These are phyloP conservation scores for Fusarium citri DNA, from an alignment of 2,329 filamentous ascomycete species.

Conservation along the genomic window DNA sequence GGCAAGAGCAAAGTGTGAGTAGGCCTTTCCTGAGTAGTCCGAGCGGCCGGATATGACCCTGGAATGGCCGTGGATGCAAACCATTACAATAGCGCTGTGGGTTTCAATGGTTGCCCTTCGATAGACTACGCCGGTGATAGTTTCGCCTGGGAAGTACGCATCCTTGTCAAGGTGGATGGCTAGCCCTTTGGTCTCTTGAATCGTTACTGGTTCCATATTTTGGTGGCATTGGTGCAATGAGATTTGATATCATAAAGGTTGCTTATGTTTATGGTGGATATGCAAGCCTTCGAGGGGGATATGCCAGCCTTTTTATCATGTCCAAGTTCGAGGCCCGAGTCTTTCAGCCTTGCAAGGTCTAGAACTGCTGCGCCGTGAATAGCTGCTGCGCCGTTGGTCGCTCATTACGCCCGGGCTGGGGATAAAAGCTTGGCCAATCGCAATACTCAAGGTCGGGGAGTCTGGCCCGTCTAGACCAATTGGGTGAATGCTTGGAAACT, in stretches of 20 bases:
- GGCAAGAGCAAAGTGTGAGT: constrained; percentile 17
- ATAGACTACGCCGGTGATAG: constrained; percentile 43
- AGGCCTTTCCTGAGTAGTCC: no score
- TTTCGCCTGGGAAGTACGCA: constrained; percentile 41
- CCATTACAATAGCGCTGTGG: constrained; percentile 31
- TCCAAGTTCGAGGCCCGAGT: neutral
- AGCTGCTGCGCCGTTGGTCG: neutral
- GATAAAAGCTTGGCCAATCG: neutral
- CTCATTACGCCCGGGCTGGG: neutral
- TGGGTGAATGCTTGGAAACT: no score
- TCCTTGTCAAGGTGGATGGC: constrained; percentile 23
- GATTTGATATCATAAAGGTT: neutral
- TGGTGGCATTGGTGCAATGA: neutral
- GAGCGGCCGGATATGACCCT: no score
- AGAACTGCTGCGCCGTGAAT: neutral
- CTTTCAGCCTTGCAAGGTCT: neutral
- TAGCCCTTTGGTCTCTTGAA: neutral
- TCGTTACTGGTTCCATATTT: neutral
- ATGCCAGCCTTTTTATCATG: neutral
- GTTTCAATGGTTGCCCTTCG: constrained; percentile 39
- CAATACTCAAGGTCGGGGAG: no score
- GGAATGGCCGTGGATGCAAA: constrained; percentile 44
- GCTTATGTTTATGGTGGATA: neutral
- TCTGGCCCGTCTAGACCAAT: neutral
- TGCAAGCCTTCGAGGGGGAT: neutral